These are phyloP conservation scores for Magnaporthales sp. DNA, from an alignment of 2,329 filamentous ascomycete genomes.

Conservation along the genomic window DNA sequence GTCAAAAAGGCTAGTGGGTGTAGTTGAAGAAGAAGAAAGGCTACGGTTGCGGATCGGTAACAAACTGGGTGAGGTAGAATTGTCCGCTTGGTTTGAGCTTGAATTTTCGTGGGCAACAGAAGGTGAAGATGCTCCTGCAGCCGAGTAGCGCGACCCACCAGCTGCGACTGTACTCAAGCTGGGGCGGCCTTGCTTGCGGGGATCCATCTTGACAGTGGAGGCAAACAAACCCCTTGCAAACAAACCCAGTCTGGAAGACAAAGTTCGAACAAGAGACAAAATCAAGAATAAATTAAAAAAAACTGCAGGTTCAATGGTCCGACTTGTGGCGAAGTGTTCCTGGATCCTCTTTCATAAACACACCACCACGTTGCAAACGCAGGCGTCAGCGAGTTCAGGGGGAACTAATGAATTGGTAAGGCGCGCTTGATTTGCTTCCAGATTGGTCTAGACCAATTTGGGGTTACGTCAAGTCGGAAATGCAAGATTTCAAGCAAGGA, in stretches of 20 bases:
- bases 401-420: background rate
- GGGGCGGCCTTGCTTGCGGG: conserved; percentile 1
- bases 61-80: background rate
- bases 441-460: background rate
- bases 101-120: background rate
- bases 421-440: no score
- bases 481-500: background rate
- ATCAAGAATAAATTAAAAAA: no score
- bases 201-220: background rate
- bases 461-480: background rate
- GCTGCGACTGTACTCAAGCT: background rate
- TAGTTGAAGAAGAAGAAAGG: conserved; percentile 19
- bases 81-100: background rate
- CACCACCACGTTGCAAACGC: background rate
- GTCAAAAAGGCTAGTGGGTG: conserved; percentile 21
- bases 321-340: background rate
- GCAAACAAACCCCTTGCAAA: background rate
- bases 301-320: background rate
- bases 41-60: conserved; percentile 30
- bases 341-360: background rate
- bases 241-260: background rate
- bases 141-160: background rate
- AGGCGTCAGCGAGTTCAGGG: background rate
- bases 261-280: background rate
- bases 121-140: background rate